Base-by-base conservation (phyloP, 2,329 filamentous ascomycete species). In the Scleromitrula shiraiana region DNA sequence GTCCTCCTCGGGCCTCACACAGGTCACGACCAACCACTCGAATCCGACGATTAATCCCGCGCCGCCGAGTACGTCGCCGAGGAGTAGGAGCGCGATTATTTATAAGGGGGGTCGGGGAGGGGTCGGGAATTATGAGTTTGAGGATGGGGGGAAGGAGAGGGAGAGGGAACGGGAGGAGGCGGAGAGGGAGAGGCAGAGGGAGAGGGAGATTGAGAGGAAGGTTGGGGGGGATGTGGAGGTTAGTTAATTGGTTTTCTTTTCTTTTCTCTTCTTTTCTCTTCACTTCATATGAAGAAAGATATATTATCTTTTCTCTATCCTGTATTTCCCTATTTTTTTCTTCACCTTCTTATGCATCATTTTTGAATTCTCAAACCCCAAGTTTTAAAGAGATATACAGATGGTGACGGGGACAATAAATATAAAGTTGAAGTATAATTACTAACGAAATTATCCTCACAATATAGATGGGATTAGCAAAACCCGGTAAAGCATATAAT, bases 51-150 rank as follows among this genome's bases (percentile, higher is more conserved):
- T 46, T 2, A 29, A 42, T 7, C 36, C 52, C 10, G 32, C 48
- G 17, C 41, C 51, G 4, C 38, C 33, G 4, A 26, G 38, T 46
- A 19, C 38, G 48, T 2, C 12, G 53, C 15, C 43, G 49, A 7
- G 37, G 14, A 23, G 45, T 39, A 29, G 53, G 49, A 37, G 47
- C 47, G 15, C 45, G 14, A 20, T 46, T 4, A 36, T 23, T 14
- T 56, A 56, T 49, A 37, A 51, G 15, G 55, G 56, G 8, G 77
- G 78, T 0, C 70, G 77, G 5, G 78, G 77, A 20, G 77, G 77
- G n/a, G 75, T 75, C 1, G 78, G 77, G 2, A 80, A 80, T 61
- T 80, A 72, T 66, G 59, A 54, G 35, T 36, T 62, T 62, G 19
- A 53, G 56, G 22, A 53, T 49, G 36, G 61, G 44, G 40, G 54